Base-by-base conservation (phyloP, 2,329 filamentous ascomycete species). In the Pseudopyrenochaeta lycopersici region DNA sequence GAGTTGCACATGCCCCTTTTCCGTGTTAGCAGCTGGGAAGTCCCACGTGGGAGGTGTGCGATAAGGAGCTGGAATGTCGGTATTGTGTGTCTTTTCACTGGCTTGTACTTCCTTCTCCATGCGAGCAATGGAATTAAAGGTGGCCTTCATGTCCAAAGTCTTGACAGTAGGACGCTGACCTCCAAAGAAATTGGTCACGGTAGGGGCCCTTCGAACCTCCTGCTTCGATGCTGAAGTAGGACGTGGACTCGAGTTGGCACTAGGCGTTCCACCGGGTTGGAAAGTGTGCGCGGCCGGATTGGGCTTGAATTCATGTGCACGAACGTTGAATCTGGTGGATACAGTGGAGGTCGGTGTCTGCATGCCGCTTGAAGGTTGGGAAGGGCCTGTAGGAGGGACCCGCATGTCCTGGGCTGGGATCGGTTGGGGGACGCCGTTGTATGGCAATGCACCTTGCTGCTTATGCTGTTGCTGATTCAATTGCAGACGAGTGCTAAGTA, bases 11-110 rank as follows among this genome's bases (percentile, higher is more conserved):
- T 93, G 96, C 0, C 86, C 90, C 67, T 90, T 91, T 60, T 96
- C 90, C 38, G 85, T 81, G 60, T 91, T 89, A 17, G 88, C 87
- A 43, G 86, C 79, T 20, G 87, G 78, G 54, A 88, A 86, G 56
- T 90, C 88, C 94, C 95, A 99, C 0, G 89, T 93, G 0, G 92
- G 92, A 10, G 83, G 81, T 1, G 95, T 98, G 65, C 92, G 89
- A 75, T 89, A 97, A 3, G 94, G 88, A 23, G 90, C 89, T 32
- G 90, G 89, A 47, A 97, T 85, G n/a, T 92, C 92, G 41, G 88
- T 89, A 68, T 95, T 96, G 52, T 84, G 83, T 2, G 78, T 75
- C 49, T 80, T 78, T 43, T 82, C 80, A 38, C 79, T 75, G 14
- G 74, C 74, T n/a, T 80, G 75, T 1, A 58, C 77, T 56, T 85